Base-by-base conservation (phyloP, 306 rosid genomes). In the Castanea mollissima region DNA sequence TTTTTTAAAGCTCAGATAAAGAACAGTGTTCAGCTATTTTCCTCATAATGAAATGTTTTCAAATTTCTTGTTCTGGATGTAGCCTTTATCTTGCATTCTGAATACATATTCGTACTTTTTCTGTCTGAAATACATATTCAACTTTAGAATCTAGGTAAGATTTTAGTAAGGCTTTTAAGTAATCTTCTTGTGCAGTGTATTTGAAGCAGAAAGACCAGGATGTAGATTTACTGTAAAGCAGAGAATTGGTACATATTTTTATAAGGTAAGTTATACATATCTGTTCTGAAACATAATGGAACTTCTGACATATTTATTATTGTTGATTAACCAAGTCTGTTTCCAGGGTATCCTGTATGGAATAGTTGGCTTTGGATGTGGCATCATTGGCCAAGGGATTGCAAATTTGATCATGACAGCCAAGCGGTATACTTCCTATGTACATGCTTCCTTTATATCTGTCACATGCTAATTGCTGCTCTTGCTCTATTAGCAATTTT, bases 161-260 rank as follows among this genome's bases (percentile, higher is more conserved):
- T 9, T 80, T 57, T 44, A 64, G 27, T 69, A 51, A 23, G n/a
- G 38, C 59, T 57, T 20, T 68, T 9, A 19, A 19, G 72, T 18
- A 41, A 74, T 56, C 67, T 56, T 76, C 76, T n/a, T 64, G 49
- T 89, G 93, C 90, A 94, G 98, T 76, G 98, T 94, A 71, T 94
- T 94, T 60, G 97, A 94, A 91, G 97, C 97, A 74, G 86, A 91
- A 89, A 89, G 97, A 62, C 97, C 98, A 0, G 98, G 98, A 78
- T 89, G 92, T 79, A 92, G 63, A 77, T 92, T 91, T 84, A 71
- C 98, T 1, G 34, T 19, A 49, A 81, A 76, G 83, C 98, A 94
- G 83, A 92, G 98, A 32, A 57, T 87, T 75, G 96, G 94, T 35
- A 79, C 98, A 31, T 91, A 78, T 81, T 94, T 94, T 81, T 89